Percentiles rank a stretch among this genome's conserved stretches.
These are phyloP conservation scores for Solanum chiquidenum DNA, from an alignment of 257 asterid genomes.

Conservation along the genomic window DNA sequence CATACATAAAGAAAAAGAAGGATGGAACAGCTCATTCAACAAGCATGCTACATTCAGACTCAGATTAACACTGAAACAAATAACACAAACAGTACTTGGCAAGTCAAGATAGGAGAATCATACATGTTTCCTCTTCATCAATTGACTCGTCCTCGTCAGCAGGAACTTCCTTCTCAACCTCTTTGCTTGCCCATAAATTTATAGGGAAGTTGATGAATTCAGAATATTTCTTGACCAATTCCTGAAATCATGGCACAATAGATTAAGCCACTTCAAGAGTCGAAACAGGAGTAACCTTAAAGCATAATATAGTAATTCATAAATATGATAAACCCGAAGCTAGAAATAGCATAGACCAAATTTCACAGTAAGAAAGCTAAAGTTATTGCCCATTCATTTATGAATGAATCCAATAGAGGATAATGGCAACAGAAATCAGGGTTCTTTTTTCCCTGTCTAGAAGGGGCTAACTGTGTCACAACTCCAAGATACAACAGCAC, in stretches of 20 bases:
- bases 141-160: slow-evolving; percentile 69
- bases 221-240: slow-evolving; percentile 78
- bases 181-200: slow-evolving; percentile 79
- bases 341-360: neutral
- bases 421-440: neutral
- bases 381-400: neutral
- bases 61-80: neutral
- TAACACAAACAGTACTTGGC: neutral
- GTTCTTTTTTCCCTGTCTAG: neutral
- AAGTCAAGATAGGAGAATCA: neutral
- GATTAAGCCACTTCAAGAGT: neutral
- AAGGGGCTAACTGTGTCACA: neutral
- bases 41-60: neutral
- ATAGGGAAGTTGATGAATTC: slow-evolving; percentile 94
- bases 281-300: neutral
- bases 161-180: slow-evolving; percentile 84
- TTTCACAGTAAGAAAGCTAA: neutral
- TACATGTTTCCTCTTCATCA: slow-evolving; percentile 67
- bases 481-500: neutral
- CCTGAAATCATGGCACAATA: slow-evolving; percentile 25
- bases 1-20: neutral
- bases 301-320: neutral
- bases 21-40: neutral
- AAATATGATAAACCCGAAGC: neutral
- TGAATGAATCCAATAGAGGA: neutral